Evolutionary conservation across 1,284 basidiomycete species (phyloP).

Genomic region (Athelia sp.): DNA sequence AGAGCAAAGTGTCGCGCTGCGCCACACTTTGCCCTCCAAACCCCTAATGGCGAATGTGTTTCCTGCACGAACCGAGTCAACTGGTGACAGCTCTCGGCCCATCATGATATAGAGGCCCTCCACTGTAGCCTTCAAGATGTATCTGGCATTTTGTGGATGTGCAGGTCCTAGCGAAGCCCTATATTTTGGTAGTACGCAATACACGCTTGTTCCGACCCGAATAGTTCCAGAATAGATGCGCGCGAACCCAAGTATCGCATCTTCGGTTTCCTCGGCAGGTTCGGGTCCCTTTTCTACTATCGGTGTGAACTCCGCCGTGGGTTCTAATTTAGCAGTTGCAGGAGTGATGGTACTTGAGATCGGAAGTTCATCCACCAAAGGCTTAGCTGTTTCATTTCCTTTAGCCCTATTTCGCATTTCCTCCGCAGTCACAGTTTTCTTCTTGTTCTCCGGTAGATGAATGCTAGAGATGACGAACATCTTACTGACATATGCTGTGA

Average conservation of each 20-base stretch:
- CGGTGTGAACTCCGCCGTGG: slow-evolving; percentile 8
- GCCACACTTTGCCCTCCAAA: slow-evolving; percentile 84
- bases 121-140: slow-evolving; percentile 61
- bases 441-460: slow-evolving; percentile 85
- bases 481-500: slow-evolving; percentile 94
- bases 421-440: slow-evolving; percentile 75
- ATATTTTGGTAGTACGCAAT: slow-evolving; percentile 89
- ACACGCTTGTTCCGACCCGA: slow-evolving; percentile 58
- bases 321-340: too few species aligned
- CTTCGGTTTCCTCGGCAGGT: slow-evolving; percentile 30
- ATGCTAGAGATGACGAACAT: slow-evolving; percentile 89
- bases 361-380: slow-evolving; percentile 15
- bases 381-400: slow-evolving; percentile 36
- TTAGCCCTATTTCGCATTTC: slow-evolving; percentile 78
- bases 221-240: slow-evolving; percentile 91
- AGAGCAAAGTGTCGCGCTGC: slow-evolving; percentile 89
- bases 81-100: slow-evolving; percentile 88
- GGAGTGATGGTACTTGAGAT: slow-evolving; percentile 15
- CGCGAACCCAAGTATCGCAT: slow-evolving; percentile 87
- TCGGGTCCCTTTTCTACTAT: slow-evolving; percentile 4
- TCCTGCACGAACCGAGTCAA: slow-evolving; percentile 85
- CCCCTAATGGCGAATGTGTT: slow-evolving; percentile 95
- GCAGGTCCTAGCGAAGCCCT: slow-evolving; percentile 58
- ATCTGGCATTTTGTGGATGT: slow-evolving; percentile 69
- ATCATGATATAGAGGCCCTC: slow-evolving; percentile 95